A percentile compares a stretch with the other conserved stretches of the same genome.
phyloP scores from a whole-genome alignment of 2,329 filamentous ascomycete species.

The Colletotrichum trifolii region DNA sequence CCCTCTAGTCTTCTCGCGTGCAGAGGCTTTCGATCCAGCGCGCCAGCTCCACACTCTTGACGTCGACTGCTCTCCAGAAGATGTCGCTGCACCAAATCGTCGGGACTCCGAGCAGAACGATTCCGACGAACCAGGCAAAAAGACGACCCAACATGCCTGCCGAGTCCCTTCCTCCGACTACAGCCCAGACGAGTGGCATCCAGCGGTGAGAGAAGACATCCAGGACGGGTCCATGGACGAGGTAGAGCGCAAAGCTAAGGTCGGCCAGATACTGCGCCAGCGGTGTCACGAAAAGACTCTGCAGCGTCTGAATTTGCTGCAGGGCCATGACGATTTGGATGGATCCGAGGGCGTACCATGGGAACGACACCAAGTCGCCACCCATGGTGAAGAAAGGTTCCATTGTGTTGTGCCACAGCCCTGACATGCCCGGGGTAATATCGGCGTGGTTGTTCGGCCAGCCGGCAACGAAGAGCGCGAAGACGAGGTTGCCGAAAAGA shows the following conservation, averaged over 20 bases:
- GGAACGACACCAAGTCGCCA: slow-evolving; percentile 45
- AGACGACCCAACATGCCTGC: slow-evolving; percentile 47
- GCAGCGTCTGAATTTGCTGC: slow-evolving; percentile 44
- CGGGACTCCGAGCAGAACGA: slow-evolving; percentile 47
- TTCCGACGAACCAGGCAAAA: slow-evolving; percentile 51
- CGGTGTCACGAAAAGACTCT: slow-evolving; percentile 55
- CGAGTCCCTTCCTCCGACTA: slow-evolving; percentile 46
- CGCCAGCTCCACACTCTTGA: slow-evolving; percentile 55
- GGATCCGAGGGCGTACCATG: slow-evolving; percentile 52
- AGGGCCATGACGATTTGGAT: slow-evolving; percentile 44
- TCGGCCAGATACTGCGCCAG: slow-evolving; percentile 66
- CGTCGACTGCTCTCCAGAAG: slow-evolving; percentile 69
- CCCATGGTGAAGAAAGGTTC: slow-evolving; percentile 47
- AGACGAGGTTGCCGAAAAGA: slow-evolving; percentile 41
- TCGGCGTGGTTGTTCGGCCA: slow-evolving; percentile 52
- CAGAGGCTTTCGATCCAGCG: slow-evolving; percentile 56
- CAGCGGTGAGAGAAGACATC: slow-evolving; percentile 47
- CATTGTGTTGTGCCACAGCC: slow-evolving; percentile 47
- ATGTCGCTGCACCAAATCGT: slow-evolving; percentile 68
- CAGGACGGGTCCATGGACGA: slow-evolving; percentile 66
- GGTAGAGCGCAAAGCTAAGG: slow-evolving; percentile 68
- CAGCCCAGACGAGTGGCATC: slow-evolving; percentile 33
- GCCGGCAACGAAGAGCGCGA: slow-evolving; percentile 50
- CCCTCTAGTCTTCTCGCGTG: slow-evolving; percentile 24
- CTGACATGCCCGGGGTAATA: slow-evolving; percentile 47